Evolutionary conservation across 2,329 filamentous ascomycete species (phyloP), one percentile per base, ranked within the genome.

Genomic region (Spiromastix sp.): DNA sequence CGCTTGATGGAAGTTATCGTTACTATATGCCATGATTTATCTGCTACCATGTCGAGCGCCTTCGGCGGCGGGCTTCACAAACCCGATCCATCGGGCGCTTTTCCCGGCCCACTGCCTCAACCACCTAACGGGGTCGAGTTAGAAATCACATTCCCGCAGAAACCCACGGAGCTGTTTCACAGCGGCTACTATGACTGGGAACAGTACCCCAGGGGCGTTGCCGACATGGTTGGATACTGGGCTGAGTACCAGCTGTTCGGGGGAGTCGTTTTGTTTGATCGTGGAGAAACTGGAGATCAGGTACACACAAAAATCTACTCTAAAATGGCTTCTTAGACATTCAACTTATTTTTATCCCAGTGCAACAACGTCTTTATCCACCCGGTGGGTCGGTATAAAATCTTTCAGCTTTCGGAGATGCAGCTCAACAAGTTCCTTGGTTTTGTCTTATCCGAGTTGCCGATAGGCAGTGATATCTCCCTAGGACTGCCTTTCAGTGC

Each of bases 231-330:
- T 30, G 47, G 43, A 15, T 51, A 50, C 34, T 52, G 45, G 49
- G 45, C 47, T 16, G 49, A 49, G 31, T 40, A 42, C 28, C 42
- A 42, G 3, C 39, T 50, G 5, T 42, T 50, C 10, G 47, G 48
- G 10, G 49, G 47, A 8, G 47, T 52, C n/a, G 41, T 48, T 11
- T 33, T 50, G 12, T 52, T 50, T 29, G 48, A 53, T 37, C 42
- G 48, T 29, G 28, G 28, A 37, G 20, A 27, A 20, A 33, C 15
- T 24, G 30, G 31, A 8, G 17, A 1, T 4, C 31, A 26, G 4
- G 36, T 38, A 38, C 16, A 18, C 26, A 3, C 7, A 8, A 13
- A 11, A 15, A 3, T 24, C 15, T 15, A 8, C 13, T 34, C 15
- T 28, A 11, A 10, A 15, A n/a, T 5, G n/a, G 18, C 29, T 2